Percentiles rank a stretch among this genome's conserved stretches.
These are phyloP conservation scores for Zymoseptoria brevis DNA, from an alignment of 2,329 filamentous ascomycete species.

Conservation along the genomic window DNA sequence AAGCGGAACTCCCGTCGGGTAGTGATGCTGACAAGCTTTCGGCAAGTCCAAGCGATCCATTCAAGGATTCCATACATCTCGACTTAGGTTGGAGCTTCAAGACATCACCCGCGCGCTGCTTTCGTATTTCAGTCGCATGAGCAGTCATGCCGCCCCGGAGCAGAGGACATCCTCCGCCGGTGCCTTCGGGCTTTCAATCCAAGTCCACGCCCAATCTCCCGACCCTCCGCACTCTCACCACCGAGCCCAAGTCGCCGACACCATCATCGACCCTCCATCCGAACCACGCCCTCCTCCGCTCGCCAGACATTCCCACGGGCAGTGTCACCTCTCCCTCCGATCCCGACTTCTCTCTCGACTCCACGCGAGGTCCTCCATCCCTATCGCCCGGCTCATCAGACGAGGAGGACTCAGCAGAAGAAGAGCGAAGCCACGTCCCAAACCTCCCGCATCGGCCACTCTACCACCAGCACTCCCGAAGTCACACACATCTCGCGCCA, in stretches of 20 bases:
- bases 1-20: not conserved
- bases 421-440: conserved; percentile 25
- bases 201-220: conserved; percentile 42
- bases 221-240: conserved; percentile 31
- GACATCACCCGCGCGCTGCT: not conserved
- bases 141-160: conserved; percentile 36
- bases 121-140: not conserved
- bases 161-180: conserved; percentile 30
- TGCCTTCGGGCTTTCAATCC: conserved; percentile 37
- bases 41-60: not conserved
- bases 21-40: not conserved
- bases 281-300: conserved; percentile 6
- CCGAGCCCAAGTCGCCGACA: conserved; percentile 7
- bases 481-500: conserved; percentile 38
- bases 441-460: conserved; percentile 30
- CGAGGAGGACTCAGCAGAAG: conserved; percentile 21
- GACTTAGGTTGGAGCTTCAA: not conserved
- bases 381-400: conserved; percentile 25
- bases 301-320: conserved; percentile 16
- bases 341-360: conserved; percentile 30
- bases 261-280: conserved; percentile 8
- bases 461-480: conserved; percentile 36
- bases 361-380: conserved; percentile 20
- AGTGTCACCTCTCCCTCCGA: conserved; percentile 32
- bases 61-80: not conserved